These are phyloP conservation scores for Hemileia vastatrix DNA, from an alignment of 1,284 basidiomycete species.

Conservation along the genomic window DNA sequence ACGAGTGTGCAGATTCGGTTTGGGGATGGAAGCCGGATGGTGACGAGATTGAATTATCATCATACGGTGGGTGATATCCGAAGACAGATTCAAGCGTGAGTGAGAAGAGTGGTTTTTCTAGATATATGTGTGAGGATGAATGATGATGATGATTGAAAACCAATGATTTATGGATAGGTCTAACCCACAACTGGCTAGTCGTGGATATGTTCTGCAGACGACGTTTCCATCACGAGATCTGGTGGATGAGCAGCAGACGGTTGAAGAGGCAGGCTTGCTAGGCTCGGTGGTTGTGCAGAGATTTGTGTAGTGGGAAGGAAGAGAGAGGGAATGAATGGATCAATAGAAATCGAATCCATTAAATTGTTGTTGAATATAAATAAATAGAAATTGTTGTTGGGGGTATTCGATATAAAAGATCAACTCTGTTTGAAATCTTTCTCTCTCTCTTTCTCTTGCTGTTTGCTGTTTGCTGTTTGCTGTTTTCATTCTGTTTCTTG, in stretches of 20 bases:
- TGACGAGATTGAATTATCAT: constrained; percentile 77
- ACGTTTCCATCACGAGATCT: constrained; percentile 75
- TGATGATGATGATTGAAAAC: background rate
- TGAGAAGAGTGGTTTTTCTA: constrained; percentile 34
- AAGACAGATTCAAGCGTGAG: constrained; percentile 79
- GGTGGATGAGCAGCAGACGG: constrained; percentile 58
- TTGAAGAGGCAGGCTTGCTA: constrained; percentile 62
- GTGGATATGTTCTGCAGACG: constrained; percentile 66
- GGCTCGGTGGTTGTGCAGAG: constrained; percentile 81
- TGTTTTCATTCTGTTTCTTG: too few relatives aligned
- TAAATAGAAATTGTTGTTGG: too few relatives aligned
- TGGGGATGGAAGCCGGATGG: constrained; percentile 84
- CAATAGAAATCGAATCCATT: too few relatives aligned
- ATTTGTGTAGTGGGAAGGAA: too few relatives aligned
- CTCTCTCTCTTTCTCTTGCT: too few relatives aligned
- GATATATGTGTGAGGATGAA: background rate
- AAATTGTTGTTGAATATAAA: too few relatives aligned
- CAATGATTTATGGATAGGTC: constrained; percentile 50
- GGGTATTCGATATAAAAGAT: too few relatives aligned
- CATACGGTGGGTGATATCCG: constrained; percentile 82
- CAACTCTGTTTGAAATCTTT: too few relatives aligned
- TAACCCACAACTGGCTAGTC: constrained; percentile 57
- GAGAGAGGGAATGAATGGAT: too few relatives aligned
- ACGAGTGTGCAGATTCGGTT: constrained; percentile 86
- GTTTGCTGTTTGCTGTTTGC: too few relatives aligned